These are phyloP conservation scores for Phlegmacium glaucopus DNA, from an alignment of 768 basidiomycete species.

Conservation along the genomic window DNA sequence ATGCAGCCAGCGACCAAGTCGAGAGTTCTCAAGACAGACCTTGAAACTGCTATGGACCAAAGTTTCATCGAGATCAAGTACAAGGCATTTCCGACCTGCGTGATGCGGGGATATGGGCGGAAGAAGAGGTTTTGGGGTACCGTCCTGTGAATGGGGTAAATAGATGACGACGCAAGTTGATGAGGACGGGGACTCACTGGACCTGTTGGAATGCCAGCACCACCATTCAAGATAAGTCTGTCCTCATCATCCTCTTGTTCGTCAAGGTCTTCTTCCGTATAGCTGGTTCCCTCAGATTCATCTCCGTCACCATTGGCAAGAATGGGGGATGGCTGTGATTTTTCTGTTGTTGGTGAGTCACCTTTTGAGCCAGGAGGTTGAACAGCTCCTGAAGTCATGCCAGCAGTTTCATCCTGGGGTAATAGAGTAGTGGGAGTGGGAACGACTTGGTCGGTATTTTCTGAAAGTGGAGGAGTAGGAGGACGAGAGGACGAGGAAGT, in stretches of 20 bases:
- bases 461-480: constrained; percentile 14
- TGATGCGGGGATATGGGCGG: constrained; percentile 81
- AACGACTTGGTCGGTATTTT: constrained; percentile 31
- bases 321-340: constrained; percentile 30
- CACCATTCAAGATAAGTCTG: constrained; percentile 83
- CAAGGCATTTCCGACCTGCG: constrained; percentile 89
- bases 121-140: constrained; percentile 80
- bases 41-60: constrained; percentile 98
- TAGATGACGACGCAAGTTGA: not conserved
- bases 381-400: constrained; percentile 87
- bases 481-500: constrained; percentile 11
- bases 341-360: constrained; percentile 29
- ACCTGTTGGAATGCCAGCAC: constrained; percentile 92
- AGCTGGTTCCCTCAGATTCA: constrained; percentile 59
- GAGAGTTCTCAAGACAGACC: constrained; percentile 47
- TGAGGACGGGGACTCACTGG: constrained; percentile 54
- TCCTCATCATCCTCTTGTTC: constrained; percentile 89
- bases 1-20: not conserved
- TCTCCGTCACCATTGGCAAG: constrained; percentile 48
- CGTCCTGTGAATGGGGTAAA: constrained; percentile 55
- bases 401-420: constrained; percentile 76
- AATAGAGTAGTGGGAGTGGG: constrained; percentile 33
- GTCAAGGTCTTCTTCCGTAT: constrained; percentile 67
- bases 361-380: constrained; percentile 86
- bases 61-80: constrained; percentile 96